Evolutionary conservation across 805 yeast species (phyloP).

Genomic region (Wickerhamomyces chaumierensis): DNA sequence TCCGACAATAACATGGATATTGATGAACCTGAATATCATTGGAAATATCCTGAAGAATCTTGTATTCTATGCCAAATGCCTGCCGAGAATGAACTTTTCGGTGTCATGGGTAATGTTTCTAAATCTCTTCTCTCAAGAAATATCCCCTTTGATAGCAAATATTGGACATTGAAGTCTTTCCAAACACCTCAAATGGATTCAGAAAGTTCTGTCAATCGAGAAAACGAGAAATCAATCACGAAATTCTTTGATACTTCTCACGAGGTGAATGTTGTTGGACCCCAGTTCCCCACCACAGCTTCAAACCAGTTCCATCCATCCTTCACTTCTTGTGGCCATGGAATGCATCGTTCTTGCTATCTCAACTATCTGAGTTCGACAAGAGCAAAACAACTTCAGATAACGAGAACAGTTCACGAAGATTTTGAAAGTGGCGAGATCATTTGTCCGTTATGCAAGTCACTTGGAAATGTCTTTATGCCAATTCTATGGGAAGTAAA

Average conservation of each 20-base stretch:
- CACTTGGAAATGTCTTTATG: conserved; percentile 71
- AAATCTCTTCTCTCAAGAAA: conserved; percentile 49
- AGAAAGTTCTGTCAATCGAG: conserved; percentile 6
- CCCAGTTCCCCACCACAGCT: conserved; percentile 37
- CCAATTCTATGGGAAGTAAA: conserved; percentile 60
- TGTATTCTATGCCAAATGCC: conserved; percentile 81
- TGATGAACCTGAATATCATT: conserved; percentile 18
- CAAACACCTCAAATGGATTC: conserved; percentile 18
- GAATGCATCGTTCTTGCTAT: conserved; percentile 79
- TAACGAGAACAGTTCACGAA: conserved; percentile 76
- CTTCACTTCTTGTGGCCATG: conserved; percentile 82
- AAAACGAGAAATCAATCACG: conserved; percentile 23
- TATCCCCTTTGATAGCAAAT: conserved; percentile 50
- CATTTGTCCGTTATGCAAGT: conserved; percentile 84
- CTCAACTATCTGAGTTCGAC: conserved; percentile 48
- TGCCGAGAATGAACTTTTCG: conserved; percentile 55
- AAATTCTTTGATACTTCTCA: conserved; percentile 26
- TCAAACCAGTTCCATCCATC: conserved; percentile 22
- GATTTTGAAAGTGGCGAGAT: conserved; percentile 61
- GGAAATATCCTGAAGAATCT: conserved; percentile 65
- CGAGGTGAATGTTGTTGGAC: conserved; percentile 44
- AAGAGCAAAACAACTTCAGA: conserved; percentile 48
- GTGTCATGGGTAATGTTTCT: conserved; percentile 54
- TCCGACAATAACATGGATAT: conserved; percentile 14
- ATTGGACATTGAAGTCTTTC: conserved; percentile 58